phyloP scores from a whole-genome alignment of 75 land plant species.

The Sequoia sempervirens region DNA sequence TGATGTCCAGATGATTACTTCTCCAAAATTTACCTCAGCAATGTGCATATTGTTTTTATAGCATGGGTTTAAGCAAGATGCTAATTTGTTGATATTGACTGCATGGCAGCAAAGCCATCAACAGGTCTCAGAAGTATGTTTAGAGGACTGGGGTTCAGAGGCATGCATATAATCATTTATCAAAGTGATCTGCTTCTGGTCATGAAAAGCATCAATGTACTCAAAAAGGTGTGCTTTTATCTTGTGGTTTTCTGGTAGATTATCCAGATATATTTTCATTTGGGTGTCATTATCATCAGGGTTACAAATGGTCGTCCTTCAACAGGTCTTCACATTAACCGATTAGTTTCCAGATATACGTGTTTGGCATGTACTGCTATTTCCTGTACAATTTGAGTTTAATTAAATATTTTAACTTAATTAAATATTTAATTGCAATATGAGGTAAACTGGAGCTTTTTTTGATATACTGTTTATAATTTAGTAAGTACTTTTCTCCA shows the following conservation, averaged over 20 bases:
- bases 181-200: not conserved
- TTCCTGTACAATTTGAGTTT: not conserved
- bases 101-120: slow-evolving; percentile 3
- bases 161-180: not conserved
- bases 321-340: not conserved
- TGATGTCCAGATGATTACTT: not conserved
- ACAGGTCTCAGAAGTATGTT: not conserved
- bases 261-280: not conserved
- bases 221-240: not conserved
- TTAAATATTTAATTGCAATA: not conserved
- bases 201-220: not conserved
- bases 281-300: not conserved
- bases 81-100: not conserved
- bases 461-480: not conserved
- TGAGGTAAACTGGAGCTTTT: not conserved
- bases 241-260: not conserved
- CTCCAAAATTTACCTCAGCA: not conserved
- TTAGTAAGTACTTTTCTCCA: not conserved
- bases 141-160: not conserved
- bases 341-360: not conserved
- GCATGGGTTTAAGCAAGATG: slow-evolving; percentile 5
- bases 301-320: not conserved
- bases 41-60: not conserved
- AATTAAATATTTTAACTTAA: too few species aligned
- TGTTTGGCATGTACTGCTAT: not conserved